Conservation (phyloP, 2,329 filamentous ascomycete species). For the Chalaropsis thielavioides region DNA sequence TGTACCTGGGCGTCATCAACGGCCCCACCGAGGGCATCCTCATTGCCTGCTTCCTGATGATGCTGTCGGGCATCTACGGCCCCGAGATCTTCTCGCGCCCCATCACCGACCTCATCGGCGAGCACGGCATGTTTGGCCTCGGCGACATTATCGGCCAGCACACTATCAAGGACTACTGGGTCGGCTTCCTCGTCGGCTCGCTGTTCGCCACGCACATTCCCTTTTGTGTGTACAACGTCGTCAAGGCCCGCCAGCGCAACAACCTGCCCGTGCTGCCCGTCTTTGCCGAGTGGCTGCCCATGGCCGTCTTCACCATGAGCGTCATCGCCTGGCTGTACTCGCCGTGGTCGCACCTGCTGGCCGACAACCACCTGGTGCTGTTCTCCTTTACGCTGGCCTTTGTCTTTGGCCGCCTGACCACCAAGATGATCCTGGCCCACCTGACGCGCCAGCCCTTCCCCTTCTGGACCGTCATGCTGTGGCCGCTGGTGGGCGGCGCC, state of each 20-base stretch:
- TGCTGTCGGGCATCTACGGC: slow-evolving; percentile 73
- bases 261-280: slow-evolving; percentile 65
- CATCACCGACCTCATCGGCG: slow-evolving; percentile 53
- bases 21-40: slow-evolving; percentile 91
- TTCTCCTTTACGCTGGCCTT: slow-evolving; percentile 93
- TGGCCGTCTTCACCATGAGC: slow-evolving; percentile 62
- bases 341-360: slow-evolving; percentile 67
- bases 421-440: slow-evolving; percentile 96
- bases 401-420: slow-evolving; percentile 95
- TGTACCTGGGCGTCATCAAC: slow-evolving; percentile 94
- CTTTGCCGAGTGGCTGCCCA: slow-evolving; percentile 87
- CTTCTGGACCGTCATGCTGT: slow-evolving; percentile 87
- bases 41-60: slow-evolving; percentile 75
- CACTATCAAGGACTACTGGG: slow-evolving; percentile 80
- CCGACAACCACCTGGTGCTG: slow-evolving; percentile 75
- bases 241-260: slow-evolving; percentile 55
- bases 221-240: slow-evolving; percentile 77
- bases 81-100: slow-evolving; percentile 73
- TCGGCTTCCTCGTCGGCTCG: slow-evolving; percentile 51
- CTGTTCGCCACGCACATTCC: slow-evolving; percentile 66
- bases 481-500: slow-evolving; percentile 73
- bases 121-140: slow-evolving; percentile 33
- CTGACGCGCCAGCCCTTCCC: slow-evolving; percentile 88
- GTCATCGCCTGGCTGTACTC: slow-evolving; percentile 79
- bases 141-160: slow-evolving; percentile 50